Evolutionary conservation across 2,329 filamentous ascomycete genomes (phyloP), one percentile per base, ranked within the genome.

Genomic region (Phoma sp.): DNA sequence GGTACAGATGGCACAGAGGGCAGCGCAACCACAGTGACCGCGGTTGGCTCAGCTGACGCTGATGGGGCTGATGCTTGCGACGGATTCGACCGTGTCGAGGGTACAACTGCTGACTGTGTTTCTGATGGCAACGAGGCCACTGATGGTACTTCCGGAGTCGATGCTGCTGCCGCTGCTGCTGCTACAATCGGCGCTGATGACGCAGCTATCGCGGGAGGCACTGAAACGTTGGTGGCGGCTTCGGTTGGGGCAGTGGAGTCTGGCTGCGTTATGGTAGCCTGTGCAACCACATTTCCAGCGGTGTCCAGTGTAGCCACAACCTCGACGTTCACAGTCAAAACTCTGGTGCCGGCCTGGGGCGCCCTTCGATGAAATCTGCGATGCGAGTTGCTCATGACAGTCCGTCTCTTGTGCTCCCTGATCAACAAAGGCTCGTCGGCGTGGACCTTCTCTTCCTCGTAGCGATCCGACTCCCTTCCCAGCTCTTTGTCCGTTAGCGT

Each of bases 331-430:
- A 74, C 62, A 4, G 66, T 73, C 40, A 72, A 46, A 12, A 70
- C 47, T 31, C 65, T 58, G 19, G 58, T 48, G 21, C 58, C 43
- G 6, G 47, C 56, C 45, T 57, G 60, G 10, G 61, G 64, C 43
- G 62, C 60, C 37, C 72, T 72, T 54, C 67, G 72, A 55, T 76
- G 74, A 47, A 73, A 72, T 45, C 70, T 51, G 45, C 64, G 64
- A 61, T 76, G 74, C 40, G 60, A 60, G 49, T 63, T 63, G 31
- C 65, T 67, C 68, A 76, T 73, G 58, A 61, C 58, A 36, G 60
- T 47, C 41, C 63, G 63, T 31, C 60, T 61, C 32, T 53, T 63
- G 40, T 59, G 62, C 44, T 67, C 63, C 21, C 63, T 64, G 10
- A 61, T 36, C 33, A 65, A 47, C 27, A 67, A 43, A 21, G 64